phyloP scores from a whole-genome alignment of 441 rosid genomes.

The Adansonia madagascariensis region DNA sequence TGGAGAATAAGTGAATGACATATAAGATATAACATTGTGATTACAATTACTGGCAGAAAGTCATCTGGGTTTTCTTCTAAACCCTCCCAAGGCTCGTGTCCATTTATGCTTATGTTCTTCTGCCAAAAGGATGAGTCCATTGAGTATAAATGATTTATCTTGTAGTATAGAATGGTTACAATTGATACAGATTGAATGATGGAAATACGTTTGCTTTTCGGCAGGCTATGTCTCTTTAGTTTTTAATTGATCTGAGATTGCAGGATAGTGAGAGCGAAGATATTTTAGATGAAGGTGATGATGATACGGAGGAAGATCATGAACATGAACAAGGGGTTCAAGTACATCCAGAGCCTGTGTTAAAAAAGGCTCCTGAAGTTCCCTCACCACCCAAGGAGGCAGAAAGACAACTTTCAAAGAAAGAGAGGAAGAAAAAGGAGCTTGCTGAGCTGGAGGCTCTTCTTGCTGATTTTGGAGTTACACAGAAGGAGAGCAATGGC shows the following conservation, averaged over 20 bases:
- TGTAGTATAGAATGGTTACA: neutral
- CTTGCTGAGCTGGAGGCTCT: constrained; percentile 81
- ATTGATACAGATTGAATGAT: neutral
- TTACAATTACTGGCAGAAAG: neutral
- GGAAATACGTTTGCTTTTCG: neutral
- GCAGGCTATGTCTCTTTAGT: neutral
- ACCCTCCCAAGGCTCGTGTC: neutral
- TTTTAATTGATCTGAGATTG: constrained; percentile 27
- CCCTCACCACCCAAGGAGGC: constrained; percentile 57
- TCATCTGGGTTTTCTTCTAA: neutral
- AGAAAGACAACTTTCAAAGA: constrained; percentile 79
- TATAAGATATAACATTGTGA: neutral
- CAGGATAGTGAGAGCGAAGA: constrained; percentile 90
- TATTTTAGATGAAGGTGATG: constrained; percentile 77
- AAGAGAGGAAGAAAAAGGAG: constrained; percentile 74
- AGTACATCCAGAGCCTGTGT: constrained; percentile 50
- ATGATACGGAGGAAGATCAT: constrained; percentile 75
- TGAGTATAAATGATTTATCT: neutral
- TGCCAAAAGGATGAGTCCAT: neutral
- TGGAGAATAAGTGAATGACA: neutral
- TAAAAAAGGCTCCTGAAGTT: constrained; percentile 48
- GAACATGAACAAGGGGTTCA: constrained; percentile 54
- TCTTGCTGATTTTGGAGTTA: constrained; percentile 63
- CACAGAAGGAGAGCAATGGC: constrained; percentile 50
- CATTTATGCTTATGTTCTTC: neutral